Base-by-base conservation (phyloP, 176 grass and related monocot species). In the Saccharum spontaneum region DNA sequence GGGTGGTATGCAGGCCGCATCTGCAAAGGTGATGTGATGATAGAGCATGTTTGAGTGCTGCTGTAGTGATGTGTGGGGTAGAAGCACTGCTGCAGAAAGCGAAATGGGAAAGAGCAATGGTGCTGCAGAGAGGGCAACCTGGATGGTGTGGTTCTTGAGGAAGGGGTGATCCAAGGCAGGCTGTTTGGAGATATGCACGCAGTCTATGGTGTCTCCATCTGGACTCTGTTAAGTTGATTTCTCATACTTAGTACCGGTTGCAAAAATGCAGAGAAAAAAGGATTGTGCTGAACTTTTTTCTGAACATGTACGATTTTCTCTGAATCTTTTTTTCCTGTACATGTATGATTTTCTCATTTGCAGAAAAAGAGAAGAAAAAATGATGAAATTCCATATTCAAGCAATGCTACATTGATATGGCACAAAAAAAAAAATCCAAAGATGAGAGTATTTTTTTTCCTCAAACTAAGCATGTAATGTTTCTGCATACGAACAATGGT, bases 111-210 rank as follows among this genome's bases (percentile, higher is more conserved):
- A 71, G 40, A 0, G 43, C 5, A 66, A 41, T 48, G 67, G n/a
- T 8, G 43, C 67, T 79, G 70, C 73, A 70, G 86, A 83, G 73
- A 80, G 70, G 28, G 79, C 14, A 81, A 94, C 92, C 92, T 94
- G 92, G 71, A 94, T 78, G 10, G 89, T 89, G 59, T 91, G 89
- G 71, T 89, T 91, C 80, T 89, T 90, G 76, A 94, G 92, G 80
- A 94, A 94, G 23, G 92, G 92, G 55, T 94, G 92, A 65, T 94
- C 92, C 20, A 94, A 94, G 4, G 92, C 92, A 55, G 92, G 92
- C 80, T 94, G 92, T 36, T 88, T 86, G 84, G 92, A 89, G 70
- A 91, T 86, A 69, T 86, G 92, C 79, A 94, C 92, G 22, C 92
- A 94, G 71, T 94, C 92, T 83, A 94, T 89, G 24, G 79, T 87